These are phyloP conservation scores for Globisporangium mamillatum DNA, from an alignment of 352 stramenopile species.

Conservation along the genomic window DNA sequence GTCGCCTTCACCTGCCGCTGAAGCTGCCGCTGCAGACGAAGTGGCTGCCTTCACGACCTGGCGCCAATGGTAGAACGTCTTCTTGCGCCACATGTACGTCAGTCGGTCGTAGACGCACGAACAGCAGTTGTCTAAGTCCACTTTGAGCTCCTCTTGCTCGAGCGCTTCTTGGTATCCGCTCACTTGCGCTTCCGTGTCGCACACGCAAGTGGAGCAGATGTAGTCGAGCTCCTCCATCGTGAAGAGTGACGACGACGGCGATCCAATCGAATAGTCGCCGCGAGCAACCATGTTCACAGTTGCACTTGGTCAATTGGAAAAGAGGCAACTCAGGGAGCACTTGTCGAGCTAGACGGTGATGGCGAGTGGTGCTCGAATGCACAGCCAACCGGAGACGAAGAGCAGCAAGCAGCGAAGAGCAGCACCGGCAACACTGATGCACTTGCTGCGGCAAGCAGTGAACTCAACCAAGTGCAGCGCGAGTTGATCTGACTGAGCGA, in stretches of 20 bases:
- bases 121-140: conserved; percentile 51
- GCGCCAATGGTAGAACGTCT: conserved; percentile 73
- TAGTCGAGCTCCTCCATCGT: conserved; percentile 65
- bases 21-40: conserved; percentile 12
- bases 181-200: conserved; percentile 40
- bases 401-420: background rate
- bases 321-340: background rate
- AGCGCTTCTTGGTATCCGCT: conserved; percentile 30
- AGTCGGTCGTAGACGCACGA: conserved; percentile 66
- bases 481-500: background rate
- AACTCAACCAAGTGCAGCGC: background rate
- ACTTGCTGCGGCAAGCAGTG: background rate
- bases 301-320: background rate
- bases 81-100: conserved; percentile 77
- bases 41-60: conserved; percentile 30
- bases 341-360: background rate
- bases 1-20: background rate
- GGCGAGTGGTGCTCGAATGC: background rate
- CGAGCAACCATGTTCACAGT: conserved; percentile 5
- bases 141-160: conserved; percentile 19
- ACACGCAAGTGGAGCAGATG: conserved; percentile 57
- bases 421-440: background rate
- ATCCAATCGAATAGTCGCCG: background rate
- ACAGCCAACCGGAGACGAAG: background rate
- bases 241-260: conserved; percentile 28